A percentile compares a stretch with the other conserved stretches of the same genome.
phyloP scores from a whole-genome alignment of 2,329 filamentous ascomycete genomes.

The Calonectria fujianensis region DNA sequence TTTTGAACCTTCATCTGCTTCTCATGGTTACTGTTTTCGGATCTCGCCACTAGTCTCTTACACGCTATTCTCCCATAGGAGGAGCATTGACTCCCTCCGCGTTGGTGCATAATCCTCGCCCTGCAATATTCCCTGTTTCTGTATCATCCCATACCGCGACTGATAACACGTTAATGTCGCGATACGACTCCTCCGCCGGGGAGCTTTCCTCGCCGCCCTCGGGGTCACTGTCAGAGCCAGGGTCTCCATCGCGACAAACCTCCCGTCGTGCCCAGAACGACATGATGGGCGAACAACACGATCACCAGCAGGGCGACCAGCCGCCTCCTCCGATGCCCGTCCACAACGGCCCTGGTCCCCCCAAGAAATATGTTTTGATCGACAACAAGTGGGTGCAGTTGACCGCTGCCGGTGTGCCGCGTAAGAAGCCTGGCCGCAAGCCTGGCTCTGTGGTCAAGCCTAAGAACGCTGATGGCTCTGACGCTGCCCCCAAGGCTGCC shows the following conservation, averaged over 20 bases:
- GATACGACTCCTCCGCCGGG: slow-evolving; percentile 68
- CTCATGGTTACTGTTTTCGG: slow-evolving; percentile 25
- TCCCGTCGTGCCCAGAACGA: slow-evolving; percentile 56
- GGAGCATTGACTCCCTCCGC: slow-evolving; percentile 30
- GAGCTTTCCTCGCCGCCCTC: slow-evolving; percentile 72
- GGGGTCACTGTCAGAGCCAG: slow-evolving; percentile 69
- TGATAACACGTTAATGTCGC: slow-evolving; percentile 60
- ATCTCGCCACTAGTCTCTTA: slow-evolving; percentile 20
- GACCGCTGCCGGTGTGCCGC: slow-evolving; percentile 74
- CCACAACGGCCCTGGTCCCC: slow-evolving; percentile 50
- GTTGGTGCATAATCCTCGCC: slow-evolving; percentile 26
- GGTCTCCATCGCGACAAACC: slow-evolving; percentile 65
- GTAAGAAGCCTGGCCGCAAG: slow-evolving; percentile 80
- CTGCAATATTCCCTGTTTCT: slow-evolving; percentile 33
- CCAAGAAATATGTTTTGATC: slow-evolving; percentile 59
- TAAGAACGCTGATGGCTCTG: slow-evolving; percentile 63
- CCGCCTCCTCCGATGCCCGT: slow-evolving; percentile 50
- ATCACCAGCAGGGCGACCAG: slow-evolving; percentile 48
- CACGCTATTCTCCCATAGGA: slow-evolving; percentile 35
- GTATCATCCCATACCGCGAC: slow-evolving; percentile 53
- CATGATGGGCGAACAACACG: slow-evolving; percentile 65
- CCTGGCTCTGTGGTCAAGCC: slow-evolving; percentile 73
- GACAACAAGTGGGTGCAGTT: slow-evolving; percentile 68
- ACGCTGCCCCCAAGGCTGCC: slow-evolving; percentile 63
- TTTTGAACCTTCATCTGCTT: slow-evolving; percentile 2